Base-by-base conservation (phyloP, 192 early-diverging fungal genomes). In the Umbelopsis sp. region DNA sequence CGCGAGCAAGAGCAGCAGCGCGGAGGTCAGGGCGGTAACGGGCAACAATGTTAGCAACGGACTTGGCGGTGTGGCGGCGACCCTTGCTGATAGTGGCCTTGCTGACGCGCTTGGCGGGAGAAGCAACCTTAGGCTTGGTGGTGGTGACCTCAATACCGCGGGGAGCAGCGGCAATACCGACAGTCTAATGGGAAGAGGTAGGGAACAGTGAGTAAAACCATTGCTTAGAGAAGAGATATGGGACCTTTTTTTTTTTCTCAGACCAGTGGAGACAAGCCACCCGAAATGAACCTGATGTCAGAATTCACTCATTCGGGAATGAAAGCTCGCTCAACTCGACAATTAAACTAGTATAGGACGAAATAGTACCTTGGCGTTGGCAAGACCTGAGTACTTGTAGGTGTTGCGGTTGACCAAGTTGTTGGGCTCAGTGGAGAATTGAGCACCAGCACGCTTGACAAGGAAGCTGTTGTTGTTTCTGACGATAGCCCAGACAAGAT, bases 401-500 rank as follows among this genome's bases (percentile, higher is more conserved):
- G 91, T 85, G 88, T 95, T 88, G 75, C 82, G 70, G 84, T 95
- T 94, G 74, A 81, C 80, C 72, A 95, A 81, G 89, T 94, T 95
- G 66, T 85, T 84, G 68, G 85, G 80, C 81, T 95, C 93, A 29
- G 87, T 72, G 70, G 85, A 87, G 82, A 95, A 86, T 77, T 90
- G 84, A 70, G 83, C 82, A 56, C 92, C 92, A 77, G 84, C 83
- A 49, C 92, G 86, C 89, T 95, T 95, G 74, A 94, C 88, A 66
- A 95, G 81, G 85, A 87, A 95, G 72, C 90, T 88, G 81, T 85
- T 88, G 77, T 83, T 85, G 76, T 91, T 89, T 83, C 89, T 91
- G 84, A 91, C 86, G 80, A 89, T 85, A 77, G 86, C 82, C 82
- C 88, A 81, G 31, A 81, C 71, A 47, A 81, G 75, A 62, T 80